A percentile compares a stretch with the other conserved stretches of the same genome.
phyloP scores from a whole-genome alignment of 2,329 filamentous ascomycete species.

The Diaporthe citrichinensis region DNA sequence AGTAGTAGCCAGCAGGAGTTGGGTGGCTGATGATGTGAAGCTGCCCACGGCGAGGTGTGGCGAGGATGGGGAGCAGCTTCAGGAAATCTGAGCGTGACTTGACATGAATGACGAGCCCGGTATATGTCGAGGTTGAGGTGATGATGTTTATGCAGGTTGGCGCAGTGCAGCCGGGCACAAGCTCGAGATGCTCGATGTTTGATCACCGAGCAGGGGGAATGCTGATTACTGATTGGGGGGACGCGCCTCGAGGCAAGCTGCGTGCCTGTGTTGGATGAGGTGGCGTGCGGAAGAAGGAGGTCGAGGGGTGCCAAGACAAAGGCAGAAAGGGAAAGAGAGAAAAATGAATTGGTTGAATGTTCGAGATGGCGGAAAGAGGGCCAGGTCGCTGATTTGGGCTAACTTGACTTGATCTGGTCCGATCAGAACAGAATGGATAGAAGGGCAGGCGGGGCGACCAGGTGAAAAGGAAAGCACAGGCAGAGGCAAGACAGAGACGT shows the following conservation, averaged over 20 bases:
- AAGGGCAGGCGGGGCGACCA: slow-evolving; percentile 18
- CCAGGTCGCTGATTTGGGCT: background rate
- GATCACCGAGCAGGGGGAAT: slow-evolving; percentile 20
- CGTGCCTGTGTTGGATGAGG: background rate
- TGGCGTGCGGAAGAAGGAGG: slow-evolving; percentile 18
- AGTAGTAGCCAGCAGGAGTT: background rate
- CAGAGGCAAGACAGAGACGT: slow-evolving; percentile 29
- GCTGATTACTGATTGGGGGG: background rate
- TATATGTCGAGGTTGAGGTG: background rate
- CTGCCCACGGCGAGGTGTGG: slow-evolving; percentile 29
- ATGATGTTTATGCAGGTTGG: background rate
- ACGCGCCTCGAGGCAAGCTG: slow-evolving; percentile 15
- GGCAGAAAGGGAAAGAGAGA: background rate
- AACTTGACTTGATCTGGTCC: slow-evolving; percentile 1
- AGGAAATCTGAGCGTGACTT: slow-evolving; percentile 3
- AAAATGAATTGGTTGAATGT: background rate
- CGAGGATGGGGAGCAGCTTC: slow-evolving; percentile 36
- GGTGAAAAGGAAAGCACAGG: slow-evolving; percentile 26
- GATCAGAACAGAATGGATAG: background rate
- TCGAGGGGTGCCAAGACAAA: slow-evolving; percentile 11
- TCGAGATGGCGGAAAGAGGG: slow-evolving; percentile 4
- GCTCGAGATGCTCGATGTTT: slow-evolving; percentile 5
- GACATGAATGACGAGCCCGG: slow-evolving; percentile 22
- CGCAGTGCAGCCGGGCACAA: slow-evolving; percentile 1
- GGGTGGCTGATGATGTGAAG: slow-evolving; percentile 16